Evolutionary conservation across 2,329 filamentous ascomycete genomes (phyloP), one percentile per base, ranked within the genome.

Genomic region (Ophiosphaerella narmari): DNA sequence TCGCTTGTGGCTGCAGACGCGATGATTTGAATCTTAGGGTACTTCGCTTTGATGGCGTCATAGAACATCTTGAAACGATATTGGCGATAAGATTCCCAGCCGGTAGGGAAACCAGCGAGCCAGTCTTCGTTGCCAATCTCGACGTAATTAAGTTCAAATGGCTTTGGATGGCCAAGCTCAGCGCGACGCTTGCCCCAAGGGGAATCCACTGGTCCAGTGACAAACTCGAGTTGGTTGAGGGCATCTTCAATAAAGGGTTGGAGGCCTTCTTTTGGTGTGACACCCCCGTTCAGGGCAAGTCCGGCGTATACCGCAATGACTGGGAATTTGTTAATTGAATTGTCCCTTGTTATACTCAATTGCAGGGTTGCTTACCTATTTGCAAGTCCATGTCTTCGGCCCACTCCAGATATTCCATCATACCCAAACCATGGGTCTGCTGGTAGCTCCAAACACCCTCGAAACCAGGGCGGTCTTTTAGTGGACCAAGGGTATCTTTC

Each of bases 401-500:
- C 76, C 77, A 79, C 26, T 78, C 66, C 31, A 79, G 74, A 51
- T 78, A 80, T 53, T 80, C 77, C 43, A 78, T 65, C n/a, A 80
- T 61, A 7, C 77, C 77, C 12, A 78, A 60, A 26, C 76, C 76
- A 48, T 76, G 58, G 4, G 75, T 78, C 37, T 78, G 75, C 42
- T 74, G 68, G 52, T 80, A 79, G 18, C 64, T 57, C 77, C 77
- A 80, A 13, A 76, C 73, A 36, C 74, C 75, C 23, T 66, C 68
- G 38, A 73, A 74, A n/a, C 79, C 78, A 12, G 77, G 75, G 7
- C 80, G 75, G 50, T 79, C 69, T 34, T 72, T 76, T 14, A 82
- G 66, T 0, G 78, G 77, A 1, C 79, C 80, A 44, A 72, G 73
- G 0, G 78, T 80, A 48, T 81, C 74, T 48, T 80, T 80, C 80